A percentile compares a stretch with the other conserved stretches of the same genome.
Evolutionary conservation across 768 basidiomycete genomes (phyloP).

Genomic region (Podaxis sp.): DNA sequence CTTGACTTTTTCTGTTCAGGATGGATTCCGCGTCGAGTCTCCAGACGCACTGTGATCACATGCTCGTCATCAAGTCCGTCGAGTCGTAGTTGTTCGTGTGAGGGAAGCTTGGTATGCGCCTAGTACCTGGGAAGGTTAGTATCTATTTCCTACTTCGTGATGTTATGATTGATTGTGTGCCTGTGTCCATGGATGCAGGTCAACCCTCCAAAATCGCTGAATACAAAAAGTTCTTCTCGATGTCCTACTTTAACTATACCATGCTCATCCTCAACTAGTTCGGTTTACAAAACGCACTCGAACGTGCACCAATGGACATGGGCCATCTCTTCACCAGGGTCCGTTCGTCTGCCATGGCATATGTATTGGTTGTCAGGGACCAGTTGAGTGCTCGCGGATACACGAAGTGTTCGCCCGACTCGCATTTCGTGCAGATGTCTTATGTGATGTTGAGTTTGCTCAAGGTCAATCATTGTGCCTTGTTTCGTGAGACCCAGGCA

Average conservation of each 20-base stretch:
- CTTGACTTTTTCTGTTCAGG: constrained; percentile 86
- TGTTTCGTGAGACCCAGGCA: constrained; percentile 3
- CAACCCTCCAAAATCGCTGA: constrained; percentile 26
- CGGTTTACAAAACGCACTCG: constrained; percentile 93
- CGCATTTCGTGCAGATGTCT: constrained; percentile 84
- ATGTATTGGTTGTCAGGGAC: constrained; percentile 76
- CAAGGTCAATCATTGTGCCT: constrained; percentile 56
- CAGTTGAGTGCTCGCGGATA: constrained; percentile 74
- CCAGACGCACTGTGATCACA: constrained; percentile 81
- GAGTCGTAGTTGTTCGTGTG: constrained; percentile 70
- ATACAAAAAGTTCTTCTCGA: constrained; percentile 53
- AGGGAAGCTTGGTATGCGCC: constrained; percentile 55
- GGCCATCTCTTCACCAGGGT: constrained; percentile 84
- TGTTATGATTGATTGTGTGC: too few relatives aligned
- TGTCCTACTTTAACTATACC: constrained; percentile 85
- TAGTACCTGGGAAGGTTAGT: constrained; percentile 32
- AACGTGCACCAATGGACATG: constrained; percentile 68
- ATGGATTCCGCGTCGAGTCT: constrained; percentile 80
- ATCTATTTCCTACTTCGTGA: too few relatives aligned
- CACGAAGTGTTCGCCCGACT: constrained; percentile 84
- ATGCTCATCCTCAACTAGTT: constrained; percentile 92
- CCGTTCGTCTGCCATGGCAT: constrained; percentile 67
- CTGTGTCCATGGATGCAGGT: constrained; percentile 20
- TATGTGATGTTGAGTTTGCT: constrained; percentile 91
- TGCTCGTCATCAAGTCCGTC: constrained; percentile 80